Percentiles rank a stretch among this genome's conserved stretches.
Conservation (phyloP, 2,329 filamentous ascomycete genomes). For the Diaporthe batatas region DNA sequence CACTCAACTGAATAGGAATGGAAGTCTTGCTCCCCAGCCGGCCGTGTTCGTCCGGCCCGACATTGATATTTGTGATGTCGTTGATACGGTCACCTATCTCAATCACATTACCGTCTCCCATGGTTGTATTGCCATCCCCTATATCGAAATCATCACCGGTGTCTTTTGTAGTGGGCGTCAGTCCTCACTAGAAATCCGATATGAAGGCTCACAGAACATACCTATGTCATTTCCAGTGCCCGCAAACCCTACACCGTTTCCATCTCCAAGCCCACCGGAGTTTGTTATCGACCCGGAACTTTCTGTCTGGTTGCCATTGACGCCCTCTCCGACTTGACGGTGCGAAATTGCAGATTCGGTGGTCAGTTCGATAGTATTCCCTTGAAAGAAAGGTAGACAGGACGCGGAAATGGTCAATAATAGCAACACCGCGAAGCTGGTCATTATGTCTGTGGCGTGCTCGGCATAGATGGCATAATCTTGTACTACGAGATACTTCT, state of each 20-base stretch:
- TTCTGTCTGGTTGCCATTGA: slow-evolving; percentile 8
- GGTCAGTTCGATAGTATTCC: neutral
- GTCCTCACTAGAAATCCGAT: no score
- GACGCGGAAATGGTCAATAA: neutral
- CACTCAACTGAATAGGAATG: slow-evolving; percentile 12
- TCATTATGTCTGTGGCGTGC: neutral
- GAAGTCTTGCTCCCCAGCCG: neutral
- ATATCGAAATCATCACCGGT: slow-evolving; percentile 12
- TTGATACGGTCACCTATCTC: slow-evolving; percentile 8
- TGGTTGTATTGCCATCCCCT: neutral
- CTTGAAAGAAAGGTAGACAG: neutral
- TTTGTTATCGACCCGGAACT: slow-evolving; percentile 13
- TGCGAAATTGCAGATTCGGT: neutral
- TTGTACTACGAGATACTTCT: no score
- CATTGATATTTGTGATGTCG: slow-evolving; percentile 20
- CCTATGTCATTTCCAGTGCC: slow-evolving; percentile 9
- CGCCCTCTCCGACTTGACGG: slow-evolving; percentile 12
- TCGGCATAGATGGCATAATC: neutral
- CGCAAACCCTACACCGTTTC: slow-evolving; percentile 1
- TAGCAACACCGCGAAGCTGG: neutral
- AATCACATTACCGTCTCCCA: slow-evolving; percentile 8
- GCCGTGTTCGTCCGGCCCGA: neutral
- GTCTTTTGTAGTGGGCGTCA: neutral
- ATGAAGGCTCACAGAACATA: neutral
- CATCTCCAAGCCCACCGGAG: neutral